phyloP scores from a whole-genome alignment of 2,329 filamentous ascomycete species.

The Paraphaeosphaeria sporulosa region DNA sequence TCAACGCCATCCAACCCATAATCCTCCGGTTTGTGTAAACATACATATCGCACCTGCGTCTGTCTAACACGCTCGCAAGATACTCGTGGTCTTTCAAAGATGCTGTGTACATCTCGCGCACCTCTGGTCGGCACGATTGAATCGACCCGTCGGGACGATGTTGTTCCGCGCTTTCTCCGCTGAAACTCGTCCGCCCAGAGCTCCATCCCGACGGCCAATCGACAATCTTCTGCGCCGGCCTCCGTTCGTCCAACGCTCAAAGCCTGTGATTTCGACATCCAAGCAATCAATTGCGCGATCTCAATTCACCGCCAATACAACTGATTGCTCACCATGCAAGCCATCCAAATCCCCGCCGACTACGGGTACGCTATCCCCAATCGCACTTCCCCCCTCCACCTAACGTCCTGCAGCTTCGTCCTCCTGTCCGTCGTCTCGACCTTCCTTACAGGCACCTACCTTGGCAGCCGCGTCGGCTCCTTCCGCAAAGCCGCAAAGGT shows the following conservation, averaged over 20 bases:
- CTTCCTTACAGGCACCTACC: conserved; percentile 62
- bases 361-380: conserved; percentile 40
- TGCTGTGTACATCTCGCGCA: neutral
- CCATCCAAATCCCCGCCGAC: conserved; percentile 33
- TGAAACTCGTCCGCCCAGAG: conserved; percentile 33
- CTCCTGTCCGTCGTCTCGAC: conserved; percentile 62
- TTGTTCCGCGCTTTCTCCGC: conserved; percentile 26
- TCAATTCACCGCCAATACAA: neutral
- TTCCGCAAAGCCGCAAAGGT: conserved; percentile 62
- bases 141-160: conserved; percentile 20
- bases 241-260: neutral
- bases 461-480: conserved; percentile 55
- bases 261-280: neutral
- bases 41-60: neutral
- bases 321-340: conserved; percentile 25
- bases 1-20: neutral
- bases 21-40: neutral
- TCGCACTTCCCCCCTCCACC: conserved; percentile 11
- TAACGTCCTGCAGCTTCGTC: conserved; percentile 57
- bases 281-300: neutral
- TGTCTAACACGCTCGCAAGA: neutral
- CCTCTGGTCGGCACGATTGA: neutral
- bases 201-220: neutral
- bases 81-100: neutral
- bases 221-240: neutral